A percentile compares a stretch with the other conserved stretches of the same genome.
Conservation (phyloP, 306 rosid genomes). For the Dryas octopetala region DNA sequence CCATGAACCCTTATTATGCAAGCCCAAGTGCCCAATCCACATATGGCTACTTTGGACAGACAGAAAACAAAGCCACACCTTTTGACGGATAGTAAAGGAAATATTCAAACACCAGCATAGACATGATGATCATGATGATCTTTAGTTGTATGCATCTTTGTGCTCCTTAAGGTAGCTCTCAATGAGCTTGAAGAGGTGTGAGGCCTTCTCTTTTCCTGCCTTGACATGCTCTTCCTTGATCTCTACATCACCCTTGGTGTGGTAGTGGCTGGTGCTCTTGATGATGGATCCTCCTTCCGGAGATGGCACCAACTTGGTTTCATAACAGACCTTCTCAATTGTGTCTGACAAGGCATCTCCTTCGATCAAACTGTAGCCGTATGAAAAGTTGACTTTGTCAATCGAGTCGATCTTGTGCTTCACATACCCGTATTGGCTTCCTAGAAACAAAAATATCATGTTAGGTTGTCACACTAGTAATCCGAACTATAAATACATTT, state of each 20-base stretch:
- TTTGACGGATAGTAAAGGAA: neutral
- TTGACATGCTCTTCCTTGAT: conserved; percentile 34
- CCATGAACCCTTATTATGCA: no score
- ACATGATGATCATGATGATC: neutral
- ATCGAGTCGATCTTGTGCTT: conserved; percentile 39
- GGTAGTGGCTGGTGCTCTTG: conserved; percentile 36
- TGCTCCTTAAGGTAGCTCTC: conserved; percentile 42
- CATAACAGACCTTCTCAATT: conserved; percentile 43
- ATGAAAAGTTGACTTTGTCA: conserved; percentile 34
- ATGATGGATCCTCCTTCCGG: conserved; percentile 45
- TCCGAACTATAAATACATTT: neutral
- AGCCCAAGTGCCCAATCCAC: no score
- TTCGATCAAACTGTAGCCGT: conserved; percentile 43
- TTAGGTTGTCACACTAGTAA: neutral
- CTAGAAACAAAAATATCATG: conserved; percentile 10
- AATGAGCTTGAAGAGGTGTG: conserved; percentile 41
- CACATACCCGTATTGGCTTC: conserved; percentile 30
- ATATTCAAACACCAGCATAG: neutral
- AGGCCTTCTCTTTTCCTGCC: conserved; percentile 40
- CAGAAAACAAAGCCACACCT: no score
- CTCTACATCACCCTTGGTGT: conserved; percentile 34
- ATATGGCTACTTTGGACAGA: no score
- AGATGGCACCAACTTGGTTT: conserved; percentile 36
- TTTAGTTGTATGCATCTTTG: conserved; percentile 40
- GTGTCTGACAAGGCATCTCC: conserved; percentile 40